Evolutionary conservation across 2,329 filamentous ascomycete genomes (phyloP).

Genomic region (Cladosporium sp.): DNA sequence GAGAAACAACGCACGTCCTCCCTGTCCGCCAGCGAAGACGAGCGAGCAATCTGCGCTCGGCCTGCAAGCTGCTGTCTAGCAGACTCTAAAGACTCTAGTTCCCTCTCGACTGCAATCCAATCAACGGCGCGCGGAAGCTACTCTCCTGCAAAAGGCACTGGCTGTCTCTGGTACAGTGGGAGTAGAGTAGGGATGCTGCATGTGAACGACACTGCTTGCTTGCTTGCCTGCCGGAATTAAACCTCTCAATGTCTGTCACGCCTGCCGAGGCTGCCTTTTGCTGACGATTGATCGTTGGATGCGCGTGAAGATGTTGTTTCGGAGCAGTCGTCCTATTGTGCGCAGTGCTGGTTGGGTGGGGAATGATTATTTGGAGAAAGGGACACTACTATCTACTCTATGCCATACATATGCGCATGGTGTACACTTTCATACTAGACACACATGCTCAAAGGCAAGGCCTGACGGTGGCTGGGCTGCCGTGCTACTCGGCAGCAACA

Average conservation of each 20-base stretch:
- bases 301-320: background rate
- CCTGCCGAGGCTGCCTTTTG: background rate
- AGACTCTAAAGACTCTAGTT: background rate
- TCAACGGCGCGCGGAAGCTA: background rate
- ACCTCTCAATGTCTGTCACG: background rate
- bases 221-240: background rate
- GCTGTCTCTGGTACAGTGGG: background rate
- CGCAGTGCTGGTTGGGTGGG: background rate
- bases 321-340: background rate
- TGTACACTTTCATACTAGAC: background rate
- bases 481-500: constrained; percentile 7
- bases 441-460: constrained; percentile 5
- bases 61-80: background rate
- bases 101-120: background rate
- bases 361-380: background rate
- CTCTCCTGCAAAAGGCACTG: background rate
- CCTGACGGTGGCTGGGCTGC: constrained; percentile 5
- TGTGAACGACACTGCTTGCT: background rate
- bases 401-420: background rate
- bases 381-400: no score
- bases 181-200: no score
- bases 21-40: background rate
- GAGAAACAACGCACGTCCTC: background rate
- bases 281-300: background rate
- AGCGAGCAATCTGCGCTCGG: constrained; percentile 6